Evolutionary conservation across 257 asterid genomes (phyloP), one percentile per base, ranked within the genome.

Genomic region (Ocimum tenuiflorum): DNA sequence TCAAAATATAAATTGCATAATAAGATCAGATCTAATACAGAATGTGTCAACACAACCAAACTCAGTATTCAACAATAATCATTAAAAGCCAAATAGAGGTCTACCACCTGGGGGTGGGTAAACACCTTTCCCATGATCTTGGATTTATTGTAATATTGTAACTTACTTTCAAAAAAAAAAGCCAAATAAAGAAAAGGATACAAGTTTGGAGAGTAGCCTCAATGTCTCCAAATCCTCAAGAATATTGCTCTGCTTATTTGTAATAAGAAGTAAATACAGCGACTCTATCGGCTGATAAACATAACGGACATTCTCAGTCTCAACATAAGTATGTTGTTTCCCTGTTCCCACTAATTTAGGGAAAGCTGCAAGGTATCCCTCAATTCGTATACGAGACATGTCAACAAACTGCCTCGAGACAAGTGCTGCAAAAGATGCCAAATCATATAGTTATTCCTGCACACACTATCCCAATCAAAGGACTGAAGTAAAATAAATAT

Each of bases 341-440:
- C 98, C 96, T 39, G 80, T 80, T 73, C 96, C 96, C 68, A 89
- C 92, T 84, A 91, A 78, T 75, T 88, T 91, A 52, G 96, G 96
- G 64, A 91, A 87, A 64, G 96, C 98, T 60, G 95, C 95, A 80
- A 91, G 95, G 79, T 89, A 89, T 38, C 96, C 98, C 81, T 91
- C 98, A 71, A 91, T 91, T 66, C 98, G 81, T 68, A 85, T 87
- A 66, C 92, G 96, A 69, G 98, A 85, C 96, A 91, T 89, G 59
- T 89, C 95, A 35, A 91, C 98, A 85, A 78, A 91, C 74, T 91
- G 98, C 86, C 98, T 91, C 47, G 98, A 91, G 52, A 82, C 95
- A 56, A 91, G 92, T 15, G 91, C 98, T 89, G 95, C 52, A 59
- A 45, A 75, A 70, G 75, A 72, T 58, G 74, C 31, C 20, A 47